Percentiles rank a stretch among this genome's conserved stretches.
These are phyloP conservation scores for Biscogniauxia marginata DNA, from an alignment of 2,329 filamentous ascomycete genomes.

Conservation along the genomic window DNA sequence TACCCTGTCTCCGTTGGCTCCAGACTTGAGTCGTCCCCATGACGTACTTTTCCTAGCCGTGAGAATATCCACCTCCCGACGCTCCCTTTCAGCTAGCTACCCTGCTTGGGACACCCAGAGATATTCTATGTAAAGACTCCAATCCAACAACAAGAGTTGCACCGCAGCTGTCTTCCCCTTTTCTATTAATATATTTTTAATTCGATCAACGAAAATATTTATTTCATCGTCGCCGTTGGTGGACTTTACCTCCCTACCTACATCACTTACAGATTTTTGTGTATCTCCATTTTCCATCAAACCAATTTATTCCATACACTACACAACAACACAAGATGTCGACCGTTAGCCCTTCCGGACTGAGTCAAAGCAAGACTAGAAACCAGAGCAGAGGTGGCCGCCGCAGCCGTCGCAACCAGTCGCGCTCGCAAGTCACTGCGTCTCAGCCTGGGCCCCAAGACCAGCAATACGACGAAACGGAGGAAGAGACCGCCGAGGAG, in stretches of 20 bases:
- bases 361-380: conserved; percentile 21
- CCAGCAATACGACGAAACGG: conserved; percentile 25
- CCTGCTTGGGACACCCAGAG: background rate
- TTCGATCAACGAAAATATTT: background rate
- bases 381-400: conserved; percentile 21
- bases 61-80: background rate
- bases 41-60: conserved; percentile 5
- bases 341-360: conserved; percentile 23
- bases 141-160: conserved; percentile 1
- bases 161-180: background rate
- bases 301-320: background rate
- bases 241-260: background rate
- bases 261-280: background rate
- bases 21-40: conserved; percentile 10
- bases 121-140: conserved; percentile 20
- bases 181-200: background rate
- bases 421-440: conserved; percentile 21
- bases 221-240: background rate
- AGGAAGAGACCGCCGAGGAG: conserved; percentile 28
- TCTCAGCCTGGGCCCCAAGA: conserved; percentile 21
- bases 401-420: conserved; percentile 27
- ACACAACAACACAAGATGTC: conserved; percentile 21
- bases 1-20: background rate
- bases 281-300: background rate
- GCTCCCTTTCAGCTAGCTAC: conserved; percentile 8